These are phyloP conservation scores for Hordeum marinum DNA, from an alignment of 176 grass and related monocot species.

Conservation along the genomic window DNA sequence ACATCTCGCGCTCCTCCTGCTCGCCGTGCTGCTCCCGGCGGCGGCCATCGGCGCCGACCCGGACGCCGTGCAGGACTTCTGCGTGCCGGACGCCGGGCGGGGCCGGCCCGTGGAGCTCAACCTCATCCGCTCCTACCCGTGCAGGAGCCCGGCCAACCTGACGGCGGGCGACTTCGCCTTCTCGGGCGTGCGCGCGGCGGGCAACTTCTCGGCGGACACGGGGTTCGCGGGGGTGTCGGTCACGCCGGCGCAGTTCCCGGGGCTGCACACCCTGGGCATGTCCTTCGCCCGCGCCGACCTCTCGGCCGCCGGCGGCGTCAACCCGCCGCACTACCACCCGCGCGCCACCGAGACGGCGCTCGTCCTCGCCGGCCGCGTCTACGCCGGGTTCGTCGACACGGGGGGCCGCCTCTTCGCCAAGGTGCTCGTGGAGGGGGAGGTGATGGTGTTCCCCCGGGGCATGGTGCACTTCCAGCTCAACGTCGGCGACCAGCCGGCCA, in stretches of 20 bases:
- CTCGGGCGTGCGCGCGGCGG: constrained; percentile 44
- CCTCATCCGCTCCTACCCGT: constrained; percentile 45
- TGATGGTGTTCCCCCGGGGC: constrained; percentile 72
- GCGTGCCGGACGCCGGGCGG: constrained; percentile 60
- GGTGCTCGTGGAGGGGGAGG: constrained; percentile 63
- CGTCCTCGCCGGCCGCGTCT: constrained; percentile 55
- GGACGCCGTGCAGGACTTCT: constrained; percentile 75
- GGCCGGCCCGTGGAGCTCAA: constrained; percentile 29
- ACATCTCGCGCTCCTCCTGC: neutral
- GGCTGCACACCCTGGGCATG: constrained; percentile 65
- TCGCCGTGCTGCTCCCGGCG: constrained; percentile 24
- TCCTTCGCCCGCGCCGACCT: constrained; percentile 85
- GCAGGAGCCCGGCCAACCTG: constrained; percentile 53
- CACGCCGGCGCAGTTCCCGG: constrained; percentile 58
- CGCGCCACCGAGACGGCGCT: constrained; percentile 81
- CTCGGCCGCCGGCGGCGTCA: constrained; percentile 44
- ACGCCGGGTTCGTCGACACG: constrained; percentile 74
- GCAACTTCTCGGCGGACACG: constrained; percentile 52
- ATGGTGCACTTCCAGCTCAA: constrained; percentile 92
- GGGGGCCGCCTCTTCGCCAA: constrained; percentile 60
- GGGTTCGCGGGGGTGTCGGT: constrained; percentile 69
- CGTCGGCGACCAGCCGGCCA: constrained; percentile 53
- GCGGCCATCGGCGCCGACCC: constrained; percentile 33
- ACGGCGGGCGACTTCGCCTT: constrained; percentile 66
- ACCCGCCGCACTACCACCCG: constrained; percentile 82